Base-by-base conservation (phyloP, 2,329 filamentous ascomycete species). In the Aspergillus novoparasiticus region DNA sequence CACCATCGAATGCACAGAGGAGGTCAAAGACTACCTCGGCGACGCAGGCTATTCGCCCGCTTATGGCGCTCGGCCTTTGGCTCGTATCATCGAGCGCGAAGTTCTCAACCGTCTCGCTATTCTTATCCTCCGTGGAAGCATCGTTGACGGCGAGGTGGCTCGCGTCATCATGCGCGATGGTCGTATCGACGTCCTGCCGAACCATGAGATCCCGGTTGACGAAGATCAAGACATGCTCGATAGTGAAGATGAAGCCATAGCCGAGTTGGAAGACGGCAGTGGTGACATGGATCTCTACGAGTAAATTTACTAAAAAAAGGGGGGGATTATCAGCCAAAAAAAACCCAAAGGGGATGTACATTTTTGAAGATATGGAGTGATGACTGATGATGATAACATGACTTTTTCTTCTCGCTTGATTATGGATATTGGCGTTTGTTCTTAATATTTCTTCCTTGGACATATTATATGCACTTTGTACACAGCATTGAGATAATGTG, bases 31-130 rank as follows among this genome's bases (percentile, higher is more conserved):
- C 75, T 98, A 97, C 78, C 87, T 99, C 10, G 95, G 93, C 71
- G 88, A 87, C 46, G 91, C 94, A 0, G 95, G 95, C 11, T 99
- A 99, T 82, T 96, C 92, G 16, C 95, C 95, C 1, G 93, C 92
- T 0, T 99, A 99, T 73, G 95, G 95, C 78, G 95, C 95, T 46
- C 87, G 95, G 62, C 95, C 95, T 41, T 82, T 99, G 26, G 88
- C 90, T 21, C 87, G 95, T 59, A 87, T 99, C 64, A 97, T 99
- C 71, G 95, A 99, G 83, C 95, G 95, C 81, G 95, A 99, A 79
- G 93, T 99, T 3, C 88, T 99, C 72, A 99, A 99, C 80, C 89
- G 90, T 57, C 83, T 99, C 67, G 95, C 95, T 1, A 91, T 99
- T 46, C 86, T 98, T 67, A 96, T 99, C 67, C 85, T 99, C 28